phyloP scores from a whole-genome alignment of 192 early-diverging fungal genomes.

The Borealophlyctis nickersoniae region DNA sequence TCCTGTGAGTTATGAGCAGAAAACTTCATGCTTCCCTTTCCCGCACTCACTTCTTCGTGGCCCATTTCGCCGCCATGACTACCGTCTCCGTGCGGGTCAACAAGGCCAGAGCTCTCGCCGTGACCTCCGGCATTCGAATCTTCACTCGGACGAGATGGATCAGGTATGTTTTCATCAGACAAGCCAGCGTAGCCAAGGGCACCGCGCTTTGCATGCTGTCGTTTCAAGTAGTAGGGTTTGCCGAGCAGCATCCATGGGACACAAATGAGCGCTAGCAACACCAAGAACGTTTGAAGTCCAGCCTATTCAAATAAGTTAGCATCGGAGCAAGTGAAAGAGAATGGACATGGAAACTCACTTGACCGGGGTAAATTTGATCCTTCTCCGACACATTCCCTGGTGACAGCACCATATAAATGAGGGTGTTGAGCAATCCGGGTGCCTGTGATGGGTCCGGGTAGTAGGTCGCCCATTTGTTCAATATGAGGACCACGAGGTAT shows the following conservation, averaged over 20 bases:
- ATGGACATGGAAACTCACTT: slow-evolving; percentile 45
- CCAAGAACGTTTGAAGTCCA: slow-evolving; percentile 72
- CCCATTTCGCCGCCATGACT: slow-evolving; percentile 39
- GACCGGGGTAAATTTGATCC: slow-evolving; percentile 80
- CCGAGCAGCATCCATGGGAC: slow-evolving; percentile 97
- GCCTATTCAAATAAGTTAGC: slow-evolving; percentile 34
- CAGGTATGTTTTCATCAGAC: slow-evolving; percentile 26
- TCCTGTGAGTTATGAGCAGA: no score
- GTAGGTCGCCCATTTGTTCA: slow-evolving; percentile 94
- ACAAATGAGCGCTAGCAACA: slow-evolving; percentile 81
- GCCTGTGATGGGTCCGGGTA: slow-evolving; percentile 75
- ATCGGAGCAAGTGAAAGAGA: not conserved
- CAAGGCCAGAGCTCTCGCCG: not conserved
- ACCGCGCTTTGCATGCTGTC: slow-evolving; percentile 62
- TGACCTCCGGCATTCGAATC: slow-evolving; percentile 4
- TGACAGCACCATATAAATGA: slow-evolving; percentile 98
- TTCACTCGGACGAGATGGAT: slow-evolving; percentile 8
- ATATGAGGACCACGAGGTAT: slow-evolving; percentile 85
- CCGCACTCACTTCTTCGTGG: slow-evolving; percentile 37
- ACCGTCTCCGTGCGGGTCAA: slow-evolving; percentile 15
- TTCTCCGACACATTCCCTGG: slow-evolving; percentile 73
- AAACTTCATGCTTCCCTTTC: no score
- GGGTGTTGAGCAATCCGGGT: slow-evolving; percentile 93
- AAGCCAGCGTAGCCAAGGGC: slow-evolving; percentile 62
- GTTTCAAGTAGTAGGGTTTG: slow-evolving; percentile 84